Conservation (phyloP, 2,329 filamentous ascomycete species). For the Cladosporium sphaerospermum region DNA sequence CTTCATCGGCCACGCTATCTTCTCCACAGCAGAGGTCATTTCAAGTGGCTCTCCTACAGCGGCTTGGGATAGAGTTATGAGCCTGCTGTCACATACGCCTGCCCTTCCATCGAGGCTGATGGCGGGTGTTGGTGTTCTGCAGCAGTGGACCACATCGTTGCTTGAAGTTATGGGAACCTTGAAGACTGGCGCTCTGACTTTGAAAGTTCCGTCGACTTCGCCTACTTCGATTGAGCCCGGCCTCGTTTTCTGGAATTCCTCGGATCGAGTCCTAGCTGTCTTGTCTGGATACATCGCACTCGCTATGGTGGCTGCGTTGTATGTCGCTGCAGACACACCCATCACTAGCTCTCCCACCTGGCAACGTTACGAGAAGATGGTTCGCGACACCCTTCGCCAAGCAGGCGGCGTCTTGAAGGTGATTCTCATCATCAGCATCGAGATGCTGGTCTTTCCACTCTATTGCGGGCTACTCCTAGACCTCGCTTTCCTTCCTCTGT, state of each 20-base stretch:
- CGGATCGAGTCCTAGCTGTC: constrained; percentile 65
- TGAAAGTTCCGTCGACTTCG: constrained; percentile 10
- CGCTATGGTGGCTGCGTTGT: constrained; percentile 67
- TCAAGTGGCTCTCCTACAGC: constrained; percentile 20
- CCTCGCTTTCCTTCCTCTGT: constrained; percentile 79
- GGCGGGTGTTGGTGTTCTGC: constrained; percentile 12
- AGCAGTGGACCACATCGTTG: constrained; percentile 16
- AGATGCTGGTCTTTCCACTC: constrained; percentile 95
- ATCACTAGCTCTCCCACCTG: constrained; percentile 56
- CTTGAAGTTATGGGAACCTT: constrained; percentile 18
- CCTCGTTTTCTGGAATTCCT: constrained; percentile 40
- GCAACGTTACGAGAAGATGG: constrained; percentile 60
- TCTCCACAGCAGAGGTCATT: constrained; percentile 20
- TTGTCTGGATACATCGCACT: constrained; percentile 74
- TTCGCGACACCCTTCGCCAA: constrained; percentile 82
- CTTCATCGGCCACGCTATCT: constrained; percentile 19
- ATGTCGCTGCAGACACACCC: constrained; percentile 66
- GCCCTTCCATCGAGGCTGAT: not conserved
- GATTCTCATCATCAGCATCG: constrained; percentile 95
- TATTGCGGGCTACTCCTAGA: constrained; percentile 93
- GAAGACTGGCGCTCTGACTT: constrained; percentile 19
- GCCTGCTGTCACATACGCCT: constrained; percentile 12
- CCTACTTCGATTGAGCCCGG: constrained; percentile 29
- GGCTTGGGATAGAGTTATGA: constrained; percentile 13
- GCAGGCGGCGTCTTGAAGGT: constrained; percentile 97